Conservation (phyloP, 179 eudicot species). For the Silene vulgaris region DNA sequence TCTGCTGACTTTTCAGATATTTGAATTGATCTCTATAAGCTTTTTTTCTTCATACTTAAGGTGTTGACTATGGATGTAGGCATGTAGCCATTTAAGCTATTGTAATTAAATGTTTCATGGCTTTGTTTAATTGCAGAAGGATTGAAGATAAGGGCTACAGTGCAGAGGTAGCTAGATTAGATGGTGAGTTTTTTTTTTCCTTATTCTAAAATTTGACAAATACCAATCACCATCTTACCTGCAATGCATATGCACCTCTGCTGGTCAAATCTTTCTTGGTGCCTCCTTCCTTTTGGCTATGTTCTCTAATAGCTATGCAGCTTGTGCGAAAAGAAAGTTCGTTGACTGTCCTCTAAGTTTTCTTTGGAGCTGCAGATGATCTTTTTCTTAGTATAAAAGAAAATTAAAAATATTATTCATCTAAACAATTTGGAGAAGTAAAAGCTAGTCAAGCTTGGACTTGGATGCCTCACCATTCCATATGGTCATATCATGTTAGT, state of each 20-base stretch:
- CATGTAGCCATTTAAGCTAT: background rate
- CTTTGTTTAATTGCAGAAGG: constrained; percentile 37
- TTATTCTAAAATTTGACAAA: background rate
- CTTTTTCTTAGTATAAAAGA: background rate
- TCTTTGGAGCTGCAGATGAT: background rate
- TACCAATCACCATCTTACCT: background rate
- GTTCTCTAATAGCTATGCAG: background rate
- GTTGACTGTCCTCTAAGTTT: background rate
- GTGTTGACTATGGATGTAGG: background rate
- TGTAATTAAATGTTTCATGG: too few species aligned
- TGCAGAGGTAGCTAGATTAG: constrained; percentile 19
- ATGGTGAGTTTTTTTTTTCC: constrained; percentile 31
- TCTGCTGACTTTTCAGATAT: too few species aligned
- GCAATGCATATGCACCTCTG: constrained; percentile 12
- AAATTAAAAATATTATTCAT: background rate
- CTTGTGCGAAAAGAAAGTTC: background rate
- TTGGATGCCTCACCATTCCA: background rate
- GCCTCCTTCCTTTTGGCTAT: background rate
- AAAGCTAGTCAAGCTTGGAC: too few species aligned
- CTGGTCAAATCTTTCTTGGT: constrained; percentile 7
- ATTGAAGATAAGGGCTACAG: constrained; percentile 26
- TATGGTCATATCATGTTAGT: background rate
- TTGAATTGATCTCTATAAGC: too few species aligned
- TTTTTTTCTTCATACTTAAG: background rate
- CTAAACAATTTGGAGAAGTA: background rate